phyloP scores from a whole-genome alignment of 352 stramenopile species.

The Ophiocytium majus region DNA sequence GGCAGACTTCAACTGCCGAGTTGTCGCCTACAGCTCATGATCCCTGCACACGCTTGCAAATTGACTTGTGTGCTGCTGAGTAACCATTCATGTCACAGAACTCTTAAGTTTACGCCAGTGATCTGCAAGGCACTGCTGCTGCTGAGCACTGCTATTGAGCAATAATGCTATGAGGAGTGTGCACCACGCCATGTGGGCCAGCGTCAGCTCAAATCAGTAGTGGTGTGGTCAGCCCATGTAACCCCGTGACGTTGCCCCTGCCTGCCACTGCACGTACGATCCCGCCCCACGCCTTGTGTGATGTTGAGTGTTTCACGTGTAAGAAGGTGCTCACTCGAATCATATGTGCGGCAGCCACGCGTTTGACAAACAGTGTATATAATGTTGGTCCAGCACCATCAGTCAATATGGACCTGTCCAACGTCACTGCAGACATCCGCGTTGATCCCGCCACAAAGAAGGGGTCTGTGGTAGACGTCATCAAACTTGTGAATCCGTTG shows the following conservation, averaged over 20 bases:
- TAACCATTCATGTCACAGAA: no score
- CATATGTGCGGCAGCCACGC: neutral
- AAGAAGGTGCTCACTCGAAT: no score
- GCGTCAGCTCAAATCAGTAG: neutral
- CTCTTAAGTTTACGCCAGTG: no score
- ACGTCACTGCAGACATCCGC: neutral
- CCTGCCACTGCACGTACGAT: neutral
- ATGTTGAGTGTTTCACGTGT: neutral
- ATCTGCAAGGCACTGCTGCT: no score
- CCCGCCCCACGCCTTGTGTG: neutral
- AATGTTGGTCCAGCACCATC: neutral
- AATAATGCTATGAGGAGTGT: no score
- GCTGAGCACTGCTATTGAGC: no score
- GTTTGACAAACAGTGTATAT: neutral
- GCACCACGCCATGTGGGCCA: neutral
- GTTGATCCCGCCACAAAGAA: slow-evolving; percentile 9
- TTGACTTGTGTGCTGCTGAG: no score
- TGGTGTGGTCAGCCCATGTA: neutral
- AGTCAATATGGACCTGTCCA: neutral
- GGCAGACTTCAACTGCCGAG: no score
- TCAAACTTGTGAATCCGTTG: slow-evolving; percentile 13
- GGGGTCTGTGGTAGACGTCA: slow-evolving; percentile 18
- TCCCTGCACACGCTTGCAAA: no score
- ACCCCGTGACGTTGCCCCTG: neutral
- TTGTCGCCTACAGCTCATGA: no score